These are phyloP conservation scores for Calamus simplicifolius DNA, from an alignment of 176 grass and related monocot species.

Conservation along the genomic window DNA sequence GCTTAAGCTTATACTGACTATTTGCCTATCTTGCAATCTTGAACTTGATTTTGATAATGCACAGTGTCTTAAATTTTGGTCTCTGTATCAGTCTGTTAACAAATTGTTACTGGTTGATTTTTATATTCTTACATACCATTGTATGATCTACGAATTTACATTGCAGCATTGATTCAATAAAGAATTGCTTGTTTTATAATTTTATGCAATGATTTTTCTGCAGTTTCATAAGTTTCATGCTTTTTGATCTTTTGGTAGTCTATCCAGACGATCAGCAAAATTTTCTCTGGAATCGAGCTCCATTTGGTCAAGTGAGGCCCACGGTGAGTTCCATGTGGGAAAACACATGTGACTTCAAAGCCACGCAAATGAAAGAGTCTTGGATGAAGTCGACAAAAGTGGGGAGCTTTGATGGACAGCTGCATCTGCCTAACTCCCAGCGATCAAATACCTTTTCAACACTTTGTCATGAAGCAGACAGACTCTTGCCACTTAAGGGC, in stretches of 20 bases:
- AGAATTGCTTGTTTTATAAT: not conserved
- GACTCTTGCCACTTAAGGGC: conserved; percentile 13
- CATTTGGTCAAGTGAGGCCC: conserved; percentile 49
- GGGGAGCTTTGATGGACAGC: conserved; percentile 31
- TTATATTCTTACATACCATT: too few species aligned
- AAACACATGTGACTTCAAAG: conserved; percentile 41
- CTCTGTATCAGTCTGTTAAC: too few species aligned
- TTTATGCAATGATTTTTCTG: not conserved
- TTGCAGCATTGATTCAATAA: too few species aligned
- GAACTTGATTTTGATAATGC: too few species aligned
- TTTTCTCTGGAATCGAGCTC: conserved; percentile 52
- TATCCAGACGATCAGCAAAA: conserved; percentile 59
- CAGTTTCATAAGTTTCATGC: conserved; percentile 5
- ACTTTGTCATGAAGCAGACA: conserved; percentile 16
- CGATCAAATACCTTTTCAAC: conserved; percentile 6
- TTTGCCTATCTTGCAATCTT: too few species aligned
- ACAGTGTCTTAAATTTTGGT: too few species aligned
- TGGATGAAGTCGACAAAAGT: conserved; percentile 43
- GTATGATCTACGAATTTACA: too few species aligned
- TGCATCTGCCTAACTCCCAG: conserved; percentile 21
- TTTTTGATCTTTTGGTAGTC: conserved; percentile 1
- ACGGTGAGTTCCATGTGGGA: conserved; percentile 46
- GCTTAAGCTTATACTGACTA: too few species aligned
- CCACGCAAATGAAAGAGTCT: conserved; percentile 27
- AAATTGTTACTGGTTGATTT: too few species aligned